Evolutionary conservation across 768 basidiomycete genomes (phyloP), one percentile per base, ranked within the genome.

Genomic region (Lyophyllum atratum): DNA sequence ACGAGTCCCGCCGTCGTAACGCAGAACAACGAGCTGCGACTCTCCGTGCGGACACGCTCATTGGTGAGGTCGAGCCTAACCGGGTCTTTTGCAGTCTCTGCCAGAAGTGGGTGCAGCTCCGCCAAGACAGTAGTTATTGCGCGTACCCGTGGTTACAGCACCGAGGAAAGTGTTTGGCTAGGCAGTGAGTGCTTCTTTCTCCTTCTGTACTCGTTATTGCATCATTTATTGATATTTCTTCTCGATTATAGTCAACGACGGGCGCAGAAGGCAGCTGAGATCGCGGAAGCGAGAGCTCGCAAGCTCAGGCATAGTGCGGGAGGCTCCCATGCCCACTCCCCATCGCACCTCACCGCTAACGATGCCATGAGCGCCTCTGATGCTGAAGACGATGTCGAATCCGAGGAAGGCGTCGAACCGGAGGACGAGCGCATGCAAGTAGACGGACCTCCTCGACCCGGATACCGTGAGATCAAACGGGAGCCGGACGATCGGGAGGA

Each of bases 141-240:
- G 87, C 90, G 51, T 90, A 91, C 66, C 90, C 90, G 37, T 92
- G 90, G 90, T 67, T 85, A 56, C 87, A 89, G 72, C 90, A 92
- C 69, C 81, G 87, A 19, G 81, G 78, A 24, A 92, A 90, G 70
- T 92, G 90, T 74, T 68, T 89, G 44, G 81, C 83, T n/a, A 72
- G 88, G 65, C 79, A 84, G 89, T 91, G 68, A 66, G 85, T 83
- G 26, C 42, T 45, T 9, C 25, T 54, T 43, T 52, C 25, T 26
- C 50, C 34, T 47, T 31, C 43, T 59, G 25, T 56, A 11, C 44
- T 33, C 25, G 12, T 55, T 28, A 37, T 49, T 6, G n/a, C 21
- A 25, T 59, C 34, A 37, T 44, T 54, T 49, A 42, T 50, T 49
- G 42, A 26, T 50, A 26, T 42, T 49, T 26, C 25, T 33, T 33